phyloP scores from a whole-genome alignment of 2,329 filamentous ascomycete species.

The Xylariales sp. region DNA sequence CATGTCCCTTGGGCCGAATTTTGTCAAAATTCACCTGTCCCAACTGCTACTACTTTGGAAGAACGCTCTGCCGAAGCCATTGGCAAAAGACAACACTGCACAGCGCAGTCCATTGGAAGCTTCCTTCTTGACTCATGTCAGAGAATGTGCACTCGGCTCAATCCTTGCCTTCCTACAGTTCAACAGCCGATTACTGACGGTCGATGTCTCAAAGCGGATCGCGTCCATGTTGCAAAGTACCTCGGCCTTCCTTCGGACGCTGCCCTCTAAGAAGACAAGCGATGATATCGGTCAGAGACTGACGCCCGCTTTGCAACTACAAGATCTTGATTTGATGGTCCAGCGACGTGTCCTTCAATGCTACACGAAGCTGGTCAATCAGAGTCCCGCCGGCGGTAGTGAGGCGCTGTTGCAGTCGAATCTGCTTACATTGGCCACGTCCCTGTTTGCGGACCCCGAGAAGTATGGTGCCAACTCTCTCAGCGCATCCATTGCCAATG shows the following conservation, averaged over 20 bases:
- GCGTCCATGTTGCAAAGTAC: constrained; percentile 95
- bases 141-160: constrained; percentile 88
- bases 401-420: constrained; percentile 90
- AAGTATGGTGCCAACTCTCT: constrained; percentile 80
- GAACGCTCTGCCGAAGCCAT: constrained; percentile 88
- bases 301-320: constrained; percentile 78
- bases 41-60: constrained; percentile 94
- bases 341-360: constrained; percentile 90
- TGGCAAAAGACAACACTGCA: constrained; percentile 87
- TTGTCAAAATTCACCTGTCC: constrained; percentile 96
- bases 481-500: constrained; percentile 86
- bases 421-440: constrained; percentile 80
- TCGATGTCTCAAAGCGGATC: constrained; percentile 89
- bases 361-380: constrained; percentile 84
- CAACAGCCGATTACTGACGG: constrained; percentile 85
- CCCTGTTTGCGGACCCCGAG: constrained; percentile 88
- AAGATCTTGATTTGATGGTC: constrained; percentile 90
- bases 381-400: constrained; percentile 78
- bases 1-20: constrained; percentile 95
- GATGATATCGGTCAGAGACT: constrained; percentile 84
- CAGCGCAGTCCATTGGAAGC: constrained; percentile 82
- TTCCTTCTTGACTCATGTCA: constrained; percentile 88
- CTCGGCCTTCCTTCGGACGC: constrained; percentile 76
- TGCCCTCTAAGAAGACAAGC: constrained; percentile 77
- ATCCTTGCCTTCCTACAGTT: constrained; percentile 90